phyloP scores from a whole-genome alignment of 2,329 filamentous ascomycete genomes.

The Periconia sp. region DNA sequence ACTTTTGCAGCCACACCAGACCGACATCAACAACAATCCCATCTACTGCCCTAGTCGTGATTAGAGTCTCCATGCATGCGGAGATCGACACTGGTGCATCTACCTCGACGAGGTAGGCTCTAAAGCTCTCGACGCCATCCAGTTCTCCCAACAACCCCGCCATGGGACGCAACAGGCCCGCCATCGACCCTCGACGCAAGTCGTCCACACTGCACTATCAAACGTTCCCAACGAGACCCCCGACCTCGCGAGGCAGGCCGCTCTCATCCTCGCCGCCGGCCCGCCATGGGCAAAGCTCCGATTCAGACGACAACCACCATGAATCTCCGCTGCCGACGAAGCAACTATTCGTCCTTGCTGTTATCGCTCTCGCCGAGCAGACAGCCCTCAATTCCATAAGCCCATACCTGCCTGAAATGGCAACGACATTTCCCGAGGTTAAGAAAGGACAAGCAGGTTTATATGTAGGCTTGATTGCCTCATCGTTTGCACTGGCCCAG shows the following conservation, averaged over 20 bases:
- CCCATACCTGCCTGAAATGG: conserved; percentile 94
- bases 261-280: conserved; percentile 39
- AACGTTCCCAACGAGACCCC: conserved; percentile 79
- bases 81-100: neutral
- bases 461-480: conserved; percentile 90
- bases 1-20: conserved; percentile 4
- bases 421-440: conserved; percentile 82
- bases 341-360: conserved; percentile 83
- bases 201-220: conserved; percentile 73
- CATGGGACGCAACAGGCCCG: conserved; percentile 43
- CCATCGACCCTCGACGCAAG: conserved; percentile 48
- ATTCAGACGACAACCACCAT: conserved; percentile 48
- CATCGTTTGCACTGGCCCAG: conserved; percentile 89
- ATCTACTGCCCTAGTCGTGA: too few species aligned
- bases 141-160: conserved; percentile 16
- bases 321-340: conserved; percentile 79
- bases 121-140: conserved; percentile 11
- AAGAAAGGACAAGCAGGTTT: conserved; percentile 74
- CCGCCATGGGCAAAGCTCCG: conserved; percentile 38
- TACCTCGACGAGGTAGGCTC: conserved; percentile 29
- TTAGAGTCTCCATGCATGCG: neutral
- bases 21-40: conserved; percentile 5
- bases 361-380: conserved; percentile 92
- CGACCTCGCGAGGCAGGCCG: conserved; percentile 66
- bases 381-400: conserved; percentile 96